Evolutionary conservation across 306 rosid species (phyloP), one percentile per base, ranked within the genome.

Genomic region (Cucumis cinereus): DNA sequence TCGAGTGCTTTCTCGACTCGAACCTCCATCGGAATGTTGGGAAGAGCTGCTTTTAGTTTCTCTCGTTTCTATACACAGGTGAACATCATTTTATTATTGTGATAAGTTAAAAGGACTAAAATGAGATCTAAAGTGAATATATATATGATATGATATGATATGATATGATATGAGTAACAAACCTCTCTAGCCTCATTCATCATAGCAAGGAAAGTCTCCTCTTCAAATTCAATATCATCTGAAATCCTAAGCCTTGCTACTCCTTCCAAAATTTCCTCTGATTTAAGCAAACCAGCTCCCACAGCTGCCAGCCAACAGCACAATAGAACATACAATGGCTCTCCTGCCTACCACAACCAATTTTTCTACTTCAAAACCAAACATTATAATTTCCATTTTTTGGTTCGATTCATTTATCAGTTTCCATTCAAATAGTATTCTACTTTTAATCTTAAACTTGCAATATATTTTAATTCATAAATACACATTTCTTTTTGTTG

Each of bases 261-360:
- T 11, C 98, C 97, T 83, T 89, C 96, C 84, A 94, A 77, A 84
- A 94, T 89, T 87, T 92, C 97, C 86, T 94, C 96, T 26, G 97
- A 89, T 85, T 94, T 94, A 60, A 92, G 96, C 74, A 94, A 92
- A 58, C 99, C 95, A 45, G 96, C 99, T 26, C 97, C 99, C 58
- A 89, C 79, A 5, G 96, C 99, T 62, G 96, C 93, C 75, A 92
- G 80, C 88, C 96, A 94, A 79, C 99, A 89, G 80, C 99, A 90
- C 70, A 94, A 56, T 68, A 92, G 85, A 80, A 90, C 96, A 83
- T 87, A 92, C 52, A 92, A 79, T 79, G 99, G 94, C 73, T 94
- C 99, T 85, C 97, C 97, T 70, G 89, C 86, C 99, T 66, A 22
- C 11, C 80, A 78, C 62, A 73, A 53, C 81, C 77, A 76, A 85